Evolutionary conservation across 2,329 filamentous ascomycete species (phyloP).

Genomic region (Xylaria hypoxylon): DNA sequence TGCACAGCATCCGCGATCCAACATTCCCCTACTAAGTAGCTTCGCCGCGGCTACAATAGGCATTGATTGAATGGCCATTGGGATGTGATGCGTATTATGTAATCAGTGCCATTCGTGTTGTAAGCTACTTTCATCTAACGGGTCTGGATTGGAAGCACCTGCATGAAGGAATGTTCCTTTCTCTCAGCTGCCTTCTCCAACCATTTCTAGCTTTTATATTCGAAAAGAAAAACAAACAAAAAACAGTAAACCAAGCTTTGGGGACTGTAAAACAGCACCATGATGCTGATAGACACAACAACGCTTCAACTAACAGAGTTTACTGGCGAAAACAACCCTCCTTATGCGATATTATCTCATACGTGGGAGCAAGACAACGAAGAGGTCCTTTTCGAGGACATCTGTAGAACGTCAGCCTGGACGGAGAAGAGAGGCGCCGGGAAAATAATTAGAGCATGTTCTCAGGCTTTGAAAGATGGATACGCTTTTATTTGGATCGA

Average conservation of each 20-base stretch:
- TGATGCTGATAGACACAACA: not conserved
- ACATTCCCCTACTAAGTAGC: not conserved
- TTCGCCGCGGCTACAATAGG: conserved; percentile 4
- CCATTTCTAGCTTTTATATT: too few species aligned
- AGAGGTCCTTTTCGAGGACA: not conserved
- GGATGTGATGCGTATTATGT: not conserved
- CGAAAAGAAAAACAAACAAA: too few species aligned
- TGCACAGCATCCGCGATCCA: conserved; percentile 35
- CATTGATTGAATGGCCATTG: not conserved
- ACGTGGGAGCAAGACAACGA: not conserved
- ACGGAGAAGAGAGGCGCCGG: too few species aligned
- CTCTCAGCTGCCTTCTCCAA: too few species aligned
- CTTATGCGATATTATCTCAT: too few species aligned
- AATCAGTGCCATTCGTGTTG: not conserved
- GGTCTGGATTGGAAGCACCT: too few species aligned
- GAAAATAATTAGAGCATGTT: too few species aligned
- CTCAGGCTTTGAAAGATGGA: too few species aligned
- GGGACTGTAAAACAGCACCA: not conserved
- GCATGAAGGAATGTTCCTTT: too few species aligned
- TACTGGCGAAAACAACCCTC: not conserved
- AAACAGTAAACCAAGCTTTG: not conserved
- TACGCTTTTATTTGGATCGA: too few species aligned
- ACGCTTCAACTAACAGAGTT: not conserved
- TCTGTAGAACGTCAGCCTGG: too few species aligned
- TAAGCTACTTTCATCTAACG: not conserved